Evolutionary conservation across 805 yeast genomes (phyloP), one percentile per base, ranked within the genome.

Genomic region (Metschnikowia peoriensis): DNA sequence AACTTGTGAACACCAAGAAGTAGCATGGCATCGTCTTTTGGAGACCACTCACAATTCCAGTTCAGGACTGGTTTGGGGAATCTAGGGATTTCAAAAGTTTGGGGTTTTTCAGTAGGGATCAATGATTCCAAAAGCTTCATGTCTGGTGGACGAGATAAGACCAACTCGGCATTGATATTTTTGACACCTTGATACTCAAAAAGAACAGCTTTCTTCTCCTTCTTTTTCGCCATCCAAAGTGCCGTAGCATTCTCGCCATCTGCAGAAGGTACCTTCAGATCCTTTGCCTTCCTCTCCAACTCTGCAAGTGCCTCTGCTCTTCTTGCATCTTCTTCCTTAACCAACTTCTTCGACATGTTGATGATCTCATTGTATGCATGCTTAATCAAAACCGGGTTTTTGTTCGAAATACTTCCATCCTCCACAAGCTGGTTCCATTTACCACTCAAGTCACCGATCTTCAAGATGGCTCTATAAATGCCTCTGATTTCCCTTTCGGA

Each of bases 11-110:
- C 88, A 57, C 99, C 99, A 37, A 88, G 82, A 55, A 94, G 68
- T 49, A 94, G 76, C 83, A 84, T 88, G 47, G 91, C 88, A 67
- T 94, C 99, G 65, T 94, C 96, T 34, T 77, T 82, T 12, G 78
- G 76, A 2, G 77, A 76, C 99, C 99, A 94, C 29, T 83, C 84
- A 61, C 96, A 89, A 48, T 82, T 81, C 99, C 99, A 94, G 43
- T 88, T 93, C 63, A 84, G 84, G 9, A 91, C 98, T 27, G 85
- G 83, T 70, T 92, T 92, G 16, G 94, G 88, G 12, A 77, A 72
- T 52, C 71, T 75, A 7, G 78, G 79, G 38, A 94, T 76, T 52
- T 76, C 79, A 72, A 89, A 91, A 28, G 70, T 67, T 51, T 77
- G 68, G 7, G 88, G 84, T 61, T 84, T 83, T 16, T 79, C 85